Evolutionary conservation across 1,284 basidiomycete genomes (phyloP).

Genomic region (Grifola frondosa): DNA sequence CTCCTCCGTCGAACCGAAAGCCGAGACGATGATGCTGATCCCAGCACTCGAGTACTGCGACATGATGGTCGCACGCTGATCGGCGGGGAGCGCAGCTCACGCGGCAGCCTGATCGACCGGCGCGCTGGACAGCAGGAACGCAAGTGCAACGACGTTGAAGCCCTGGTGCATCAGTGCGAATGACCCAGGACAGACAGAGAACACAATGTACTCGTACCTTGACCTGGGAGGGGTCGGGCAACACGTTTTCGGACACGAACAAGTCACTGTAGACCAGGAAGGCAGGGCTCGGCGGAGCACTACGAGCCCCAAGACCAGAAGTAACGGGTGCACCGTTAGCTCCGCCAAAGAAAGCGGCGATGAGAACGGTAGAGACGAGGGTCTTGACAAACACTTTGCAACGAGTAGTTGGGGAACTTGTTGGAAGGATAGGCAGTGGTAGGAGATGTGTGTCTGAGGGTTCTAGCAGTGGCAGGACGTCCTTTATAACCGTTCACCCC

Average conservation of each 20-base stretch:
- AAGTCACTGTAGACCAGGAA: slow-evolving; percentile 16
- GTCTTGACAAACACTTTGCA: too few relatives aligned
- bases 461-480: too few relatives aligned
- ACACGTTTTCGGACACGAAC: slow-evolving; percentile 11
- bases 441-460: too few relatives aligned
- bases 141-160: slow-evolving; percentile 12
- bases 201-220: too few relatives aligned
- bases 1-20: slow-evolving; percentile 48
- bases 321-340: too few relatives aligned
- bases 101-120: slow-evolving; percentile 10
- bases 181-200: too few relatives aligned
- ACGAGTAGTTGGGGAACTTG: too few relatives aligned
- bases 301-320: slow-evolving; percentile 5
- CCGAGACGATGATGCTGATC: slow-evolving; percentile 46
- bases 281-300: slow-evolving; percentile 12
- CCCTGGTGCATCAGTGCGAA: too few relatives aligned
- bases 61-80: slow-evolving; percentile 36
- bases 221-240: slow-evolving; percentile 7
- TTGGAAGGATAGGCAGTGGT: too few relatives aligned
- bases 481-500: too few relatives aligned
- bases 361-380: too few relatives aligned
- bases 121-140: slow-evolving; percentile 10
- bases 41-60: slow-evolving; percentile 43
- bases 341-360: too few relatives aligned
- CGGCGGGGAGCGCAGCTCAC: slow-evolving; percentile 7